Conservation (phyloP, 257 asterid genomes). For the Jacaranda mimosifolia region DNA sequence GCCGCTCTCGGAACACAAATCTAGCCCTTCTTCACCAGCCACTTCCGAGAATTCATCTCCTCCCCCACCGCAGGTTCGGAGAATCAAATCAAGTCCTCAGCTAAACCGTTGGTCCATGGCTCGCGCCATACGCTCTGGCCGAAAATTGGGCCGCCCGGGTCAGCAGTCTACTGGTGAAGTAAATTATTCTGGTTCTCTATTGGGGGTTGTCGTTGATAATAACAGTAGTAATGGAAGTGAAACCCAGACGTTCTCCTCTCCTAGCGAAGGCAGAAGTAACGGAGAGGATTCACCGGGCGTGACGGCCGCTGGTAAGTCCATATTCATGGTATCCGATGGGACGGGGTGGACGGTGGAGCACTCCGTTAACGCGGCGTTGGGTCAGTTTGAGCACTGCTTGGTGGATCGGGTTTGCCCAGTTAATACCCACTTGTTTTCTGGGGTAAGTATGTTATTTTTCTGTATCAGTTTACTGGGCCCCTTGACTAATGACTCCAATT, state of each 20-base stretch:
- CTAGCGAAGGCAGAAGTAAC: slow-evolving; percentile 38
- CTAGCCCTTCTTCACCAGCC: slow-evolving; percentile 41
- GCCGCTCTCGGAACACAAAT: slow-evolving; percentile 35
- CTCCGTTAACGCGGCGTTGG: slow-evolving; percentile 88
- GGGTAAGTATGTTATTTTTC: slow-evolving; percentile 57
- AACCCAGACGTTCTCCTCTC: slow-evolving; percentile 29
- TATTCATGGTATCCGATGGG: slow-evolving; percentile 93
- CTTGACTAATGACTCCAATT: not conserved
- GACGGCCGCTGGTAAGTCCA: slow-evolving; percentile 53
- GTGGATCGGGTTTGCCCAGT: slow-evolving; percentile 85
- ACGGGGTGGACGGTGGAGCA: slow-evolving; percentile 99
- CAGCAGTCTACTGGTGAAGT: slow-evolving; percentile 32
- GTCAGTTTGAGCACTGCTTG: slow-evolving; percentile 93
- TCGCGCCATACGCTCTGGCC: slow-evolving; percentile 83
- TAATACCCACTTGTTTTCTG: slow-evolving; percentile 90
- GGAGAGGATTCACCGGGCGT: slow-evolving; percentile 48
- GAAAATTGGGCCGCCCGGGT: slow-evolving; percentile 65
- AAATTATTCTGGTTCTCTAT: slow-evolving; percentile 35
- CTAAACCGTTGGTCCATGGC: slow-evolving; percentile 94
- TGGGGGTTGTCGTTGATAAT: slow-evolving; percentile 3
- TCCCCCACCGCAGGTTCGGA: slow-evolving; percentile 49
- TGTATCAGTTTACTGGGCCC: not conserved
- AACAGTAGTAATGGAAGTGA: slow-evolving; percentile 38
- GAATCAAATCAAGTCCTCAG: slow-evolving; percentile 72
- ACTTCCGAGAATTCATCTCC: slow-evolving; percentile 43